Base-by-base conservation (phyloP, 345 rosid species). In the Citrus trifoliata region DNA sequence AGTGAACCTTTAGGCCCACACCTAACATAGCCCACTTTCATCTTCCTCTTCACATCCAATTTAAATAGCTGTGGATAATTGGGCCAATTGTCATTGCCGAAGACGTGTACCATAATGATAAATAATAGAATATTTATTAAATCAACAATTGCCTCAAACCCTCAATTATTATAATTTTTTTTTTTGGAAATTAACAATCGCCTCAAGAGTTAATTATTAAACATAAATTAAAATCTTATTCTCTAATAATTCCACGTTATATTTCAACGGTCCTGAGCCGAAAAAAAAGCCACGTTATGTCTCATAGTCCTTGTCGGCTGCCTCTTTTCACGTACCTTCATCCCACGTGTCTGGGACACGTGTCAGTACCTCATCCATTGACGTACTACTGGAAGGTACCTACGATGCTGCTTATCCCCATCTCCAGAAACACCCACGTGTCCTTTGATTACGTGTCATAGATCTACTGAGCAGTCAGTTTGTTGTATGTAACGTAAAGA, bases 271-370 rank as follows among this genome's bases (percentile, higher is more conserved):
- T 59, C n/a, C n/a, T 4, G 12, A 10, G 22, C 10, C 10, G 1
- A 4, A 13, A 3, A 4, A 21, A 80, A 71, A 48, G 67, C 82
- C 81, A 75, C 79, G 74, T 61, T 59, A 6, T 40, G n/a, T 51
- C 38, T 55, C 71, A 22, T 21, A 62, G 21, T 48, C 69, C 18
- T 21, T 81, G 90, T 85, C 91, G 87, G 91, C 86, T 65, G 37
- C 82, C 80, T 4, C 76, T 71, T 48, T 74, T 73, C 83, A 76
- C 83, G 76, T 75, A 74, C 64, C 82, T 84, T 83, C 83, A 7
- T 59, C 48, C 78, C 83, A 81, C 38, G 51, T 75, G 76, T 58
- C 2, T 5, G 27, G 51, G 19, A 73, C 85, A 82, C 88, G 86
- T 84, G 90, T 82, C 89, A 0, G 21, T 2, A 53, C 21, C 10